These are phyloP conservation scores for Penicillium pulvis DNA, from an alignment of 495 filamentous ascomycete species.

Conservation along the genomic window DNA sequence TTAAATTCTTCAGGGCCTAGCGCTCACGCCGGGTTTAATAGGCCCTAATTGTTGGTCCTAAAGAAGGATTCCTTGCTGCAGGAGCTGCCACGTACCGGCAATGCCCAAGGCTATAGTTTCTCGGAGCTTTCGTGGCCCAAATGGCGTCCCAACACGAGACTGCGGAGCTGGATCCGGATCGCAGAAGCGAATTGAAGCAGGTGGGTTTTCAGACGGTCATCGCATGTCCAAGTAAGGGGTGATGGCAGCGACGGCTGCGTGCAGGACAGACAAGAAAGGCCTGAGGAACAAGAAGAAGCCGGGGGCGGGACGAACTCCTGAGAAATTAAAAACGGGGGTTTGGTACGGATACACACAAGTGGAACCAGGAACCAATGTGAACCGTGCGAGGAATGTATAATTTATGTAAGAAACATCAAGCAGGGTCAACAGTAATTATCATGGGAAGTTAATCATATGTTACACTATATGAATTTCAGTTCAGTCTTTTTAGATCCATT, in stretches of 20 bases:
- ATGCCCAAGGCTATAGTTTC: slow-evolving; percentile 16
- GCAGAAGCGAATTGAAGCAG: slow-evolving; percentile 11
- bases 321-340: slow-evolving; percentile 14
- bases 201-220: slow-evolving; percentile 21
- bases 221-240: slow-evolving; percentile 22
- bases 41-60: background rate
- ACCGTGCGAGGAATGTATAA: slow-evolving; percentile 6
- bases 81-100: slow-evolving; percentile 19
- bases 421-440: no score
- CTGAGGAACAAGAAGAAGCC: slow-evolving; percentile 10
- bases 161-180: slow-evolving; percentile 2
- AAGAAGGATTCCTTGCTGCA: background rate
- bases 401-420: background rate
- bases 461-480: background rate
- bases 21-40: background rate
- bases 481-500: background rate
- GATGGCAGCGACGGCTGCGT: slow-evolving; percentile 5
- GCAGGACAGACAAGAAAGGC: slow-evolving; percentile 8
- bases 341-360: background rate
- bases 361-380: slow-evolving; percentile 1
- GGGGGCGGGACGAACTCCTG: slow-evolving; percentile 32
- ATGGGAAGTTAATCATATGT: no score
- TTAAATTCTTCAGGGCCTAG: slow-evolving; percentile 8
- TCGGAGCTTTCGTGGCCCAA: slow-evolving; percentile 11
- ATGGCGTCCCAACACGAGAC: slow-evolving; percentile 11